phyloP scores from a whole-genome alignment of 805 yeast genomes.

The Allodekkera sacchari region DNA sequence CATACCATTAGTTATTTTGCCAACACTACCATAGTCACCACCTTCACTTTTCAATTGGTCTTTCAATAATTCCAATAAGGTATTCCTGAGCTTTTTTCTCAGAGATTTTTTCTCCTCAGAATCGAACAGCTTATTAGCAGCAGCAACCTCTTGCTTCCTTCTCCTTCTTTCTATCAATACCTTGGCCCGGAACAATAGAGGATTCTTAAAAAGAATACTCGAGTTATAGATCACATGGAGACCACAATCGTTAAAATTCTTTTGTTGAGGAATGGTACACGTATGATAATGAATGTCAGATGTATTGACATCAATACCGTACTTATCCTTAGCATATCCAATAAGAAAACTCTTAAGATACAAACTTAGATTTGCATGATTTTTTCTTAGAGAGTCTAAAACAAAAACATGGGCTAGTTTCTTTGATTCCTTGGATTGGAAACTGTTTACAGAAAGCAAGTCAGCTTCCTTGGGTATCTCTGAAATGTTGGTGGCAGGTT shows the following conservation, averaged over 20 bases:
- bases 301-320: constrained; percentile 36
- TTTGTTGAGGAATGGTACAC: constrained; percentile 65
- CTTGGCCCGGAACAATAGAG: constrained; percentile 29
- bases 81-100: constrained; percentile 17
- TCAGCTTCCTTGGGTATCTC: constrained; percentile 2
- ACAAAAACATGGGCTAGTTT: constrained; percentile 40
- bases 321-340: constrained; percentile 62
- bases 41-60: constrained; percentile 19
- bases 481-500: not conserved
- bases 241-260: constrained; percentile 91
- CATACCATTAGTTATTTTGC: constrained; percentile 8
- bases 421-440: constrained; percentile 4
- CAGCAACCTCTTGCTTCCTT: constrained; percentile 4
- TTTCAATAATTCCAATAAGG: constrained; percentile 17
- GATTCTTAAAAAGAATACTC: constrained; percentile 45
- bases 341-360: constrained; percentile 54
- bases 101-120: constrained; percentile 18
- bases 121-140: constrained; percentile 16
- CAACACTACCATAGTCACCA: constrained; percentile 17
- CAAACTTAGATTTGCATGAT: constrained; percentile 40
- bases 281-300: constrained; percentile 30
- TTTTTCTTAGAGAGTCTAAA: constrained; percentile 69
- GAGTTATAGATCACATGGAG: constrained; percentile 78
- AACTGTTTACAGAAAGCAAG: not conserved
- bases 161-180: constrained; percentile 13